Conservation (phyloP, 1,284 basidiomycete species). For the Coniferiporia weirii region DNA sequence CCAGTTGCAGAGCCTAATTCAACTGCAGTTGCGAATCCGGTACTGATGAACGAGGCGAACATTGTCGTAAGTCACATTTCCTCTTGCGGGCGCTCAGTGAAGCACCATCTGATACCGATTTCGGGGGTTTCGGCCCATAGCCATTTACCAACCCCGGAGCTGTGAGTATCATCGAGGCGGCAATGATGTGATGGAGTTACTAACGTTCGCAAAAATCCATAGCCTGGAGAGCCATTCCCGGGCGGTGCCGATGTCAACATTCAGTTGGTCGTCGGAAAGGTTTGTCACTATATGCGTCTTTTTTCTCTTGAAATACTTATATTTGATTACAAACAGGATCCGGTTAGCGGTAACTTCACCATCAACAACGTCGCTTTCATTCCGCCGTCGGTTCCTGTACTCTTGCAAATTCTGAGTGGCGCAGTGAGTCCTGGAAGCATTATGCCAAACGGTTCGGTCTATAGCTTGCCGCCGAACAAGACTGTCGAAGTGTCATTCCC, state of each 20-base stretch:
- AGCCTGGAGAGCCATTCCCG: conserved; percentile 30
- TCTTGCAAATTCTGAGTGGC: conserved; percentile 36
- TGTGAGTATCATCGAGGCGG: conserved; percentile 3
- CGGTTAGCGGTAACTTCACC: conserved; percentile 29
- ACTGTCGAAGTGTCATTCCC: conserved; percentile 34
- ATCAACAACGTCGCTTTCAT: conserved; percentile 27
- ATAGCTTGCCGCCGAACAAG: conserved; percentile 27
- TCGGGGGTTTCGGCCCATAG: background rate
- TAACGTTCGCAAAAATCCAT: background rate
- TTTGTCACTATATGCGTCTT: conserved; percentile 14
- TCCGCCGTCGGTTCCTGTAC: conserved; percentile 29
- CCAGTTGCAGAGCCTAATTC: conserved; percentile 29
- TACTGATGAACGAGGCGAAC: conserved; percentile 27
- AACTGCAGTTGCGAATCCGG: conserved; percentile 20
- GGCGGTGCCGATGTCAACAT: conserved; percentile 35
- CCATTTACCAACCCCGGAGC: conserved; percentile 18
- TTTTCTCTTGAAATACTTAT: background rate
- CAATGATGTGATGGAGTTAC: background rate
- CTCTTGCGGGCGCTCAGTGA: conserved; percentile 8
- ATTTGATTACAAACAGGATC: conserved; percentile 25
- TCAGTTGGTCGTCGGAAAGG: conserved; percentile 27
- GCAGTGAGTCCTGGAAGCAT: conserved; percentile 27
- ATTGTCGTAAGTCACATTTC: conserved; percentile 27
- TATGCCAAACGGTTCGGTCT: conserved; percentile 29
- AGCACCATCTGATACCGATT: background rate